Percentiles rank a stretch among this genome's conserved stretches.
Conservation (phyloP, 345 rosid species). For the Eucalyptus polybractea region DNA sequence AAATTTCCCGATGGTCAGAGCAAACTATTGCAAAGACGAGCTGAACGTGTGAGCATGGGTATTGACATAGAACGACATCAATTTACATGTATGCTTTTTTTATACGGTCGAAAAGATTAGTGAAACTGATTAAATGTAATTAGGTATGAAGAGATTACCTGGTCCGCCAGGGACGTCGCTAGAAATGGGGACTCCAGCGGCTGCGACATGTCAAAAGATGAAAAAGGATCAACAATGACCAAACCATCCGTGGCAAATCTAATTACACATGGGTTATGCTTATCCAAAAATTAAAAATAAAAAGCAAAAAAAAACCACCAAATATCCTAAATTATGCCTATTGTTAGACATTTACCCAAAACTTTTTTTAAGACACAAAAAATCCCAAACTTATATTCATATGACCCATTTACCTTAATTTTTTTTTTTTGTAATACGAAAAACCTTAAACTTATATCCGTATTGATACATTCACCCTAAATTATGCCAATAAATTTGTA, state of each 20-base stretch:
- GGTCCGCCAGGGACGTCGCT: not conserved
- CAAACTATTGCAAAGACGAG: not conserved
- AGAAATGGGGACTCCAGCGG: not conserved
- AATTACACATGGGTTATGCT: not conserved
- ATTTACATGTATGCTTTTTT: not conserved
- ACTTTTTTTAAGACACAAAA: not conserved
- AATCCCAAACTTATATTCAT: fast-evolving
- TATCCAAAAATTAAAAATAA: not conserved
- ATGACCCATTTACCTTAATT: no score
- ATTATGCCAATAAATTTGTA: no score
- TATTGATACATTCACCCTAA: no score
- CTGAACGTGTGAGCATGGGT: no score
- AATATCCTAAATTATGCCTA: no score
- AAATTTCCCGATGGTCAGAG: not conserved
- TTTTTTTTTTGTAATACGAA: fast-evolving
- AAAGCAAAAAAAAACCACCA: not conserved
- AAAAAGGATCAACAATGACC: not conserved
- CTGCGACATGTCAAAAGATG: not conserved
- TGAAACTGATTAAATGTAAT: not conserved
- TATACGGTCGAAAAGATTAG: not conserved
- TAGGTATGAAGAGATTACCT: not conserved
- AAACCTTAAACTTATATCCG: no score
- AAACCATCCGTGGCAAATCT: not conserved
- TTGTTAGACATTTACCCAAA: not conserved
- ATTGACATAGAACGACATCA: no score